Conservation (phyloP, 805 yeast species). For the Isabelozyma rhagii region DNA sequence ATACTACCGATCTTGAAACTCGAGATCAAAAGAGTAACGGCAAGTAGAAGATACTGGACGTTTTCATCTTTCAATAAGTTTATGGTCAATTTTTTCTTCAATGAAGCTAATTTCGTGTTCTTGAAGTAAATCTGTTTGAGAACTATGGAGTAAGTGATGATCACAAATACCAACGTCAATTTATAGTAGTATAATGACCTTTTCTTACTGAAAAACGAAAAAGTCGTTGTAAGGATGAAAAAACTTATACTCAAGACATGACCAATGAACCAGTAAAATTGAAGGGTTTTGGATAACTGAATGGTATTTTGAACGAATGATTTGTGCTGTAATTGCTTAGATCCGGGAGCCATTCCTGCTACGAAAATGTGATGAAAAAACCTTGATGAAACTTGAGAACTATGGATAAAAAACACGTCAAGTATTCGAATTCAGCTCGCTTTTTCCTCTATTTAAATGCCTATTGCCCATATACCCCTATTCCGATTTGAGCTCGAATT, state of each 20-base stretch:
- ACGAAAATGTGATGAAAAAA: too few relatives aligned
- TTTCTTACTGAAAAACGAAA: slow-evolving; percentile 39
- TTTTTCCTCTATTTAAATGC: too few relatives aligned
- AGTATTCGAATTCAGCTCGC: too few relatives aligned
- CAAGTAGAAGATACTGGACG: slow-evolving; percentile 35
- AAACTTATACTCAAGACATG: slow-evolving; percentile 49
- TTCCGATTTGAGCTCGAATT: too few relatives aligned
- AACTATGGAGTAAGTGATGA: slow-evolving; percentile 62
- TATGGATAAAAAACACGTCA: too few relatives aligned
- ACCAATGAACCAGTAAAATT: slow-evolving; percentile 69
- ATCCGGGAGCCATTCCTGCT: background rate
- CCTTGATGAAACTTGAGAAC: too few relatives aligned
- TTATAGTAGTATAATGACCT: slow-evolving; percentile 23
- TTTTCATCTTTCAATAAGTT: slow-evolving; percentile 38
- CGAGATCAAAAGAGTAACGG: slow-evolving; percentile 24
- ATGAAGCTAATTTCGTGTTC: slow-evolving; percentile 16
- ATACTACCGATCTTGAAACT: slow-evolving; percentile 31
- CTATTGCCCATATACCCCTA: too few relatives aligned
- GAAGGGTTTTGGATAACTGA: slow-evolving; percentile 41
- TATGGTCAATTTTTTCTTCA: slow-evolving; percentile 3
- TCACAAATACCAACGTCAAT: slow-evolving; percentile 45
- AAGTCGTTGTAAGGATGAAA: slow-evolving; percentile 36
- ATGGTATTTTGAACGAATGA: slow-evolving; percentile 3
- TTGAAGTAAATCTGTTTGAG: slow-evolving; percentile 56
- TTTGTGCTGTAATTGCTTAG: background rate